These are phyloP conservation scores for Chalciporus pseudorubinellus DNA, from an alignment of 768 basidiomycete species.

Conservation along the genomic window DNA sequence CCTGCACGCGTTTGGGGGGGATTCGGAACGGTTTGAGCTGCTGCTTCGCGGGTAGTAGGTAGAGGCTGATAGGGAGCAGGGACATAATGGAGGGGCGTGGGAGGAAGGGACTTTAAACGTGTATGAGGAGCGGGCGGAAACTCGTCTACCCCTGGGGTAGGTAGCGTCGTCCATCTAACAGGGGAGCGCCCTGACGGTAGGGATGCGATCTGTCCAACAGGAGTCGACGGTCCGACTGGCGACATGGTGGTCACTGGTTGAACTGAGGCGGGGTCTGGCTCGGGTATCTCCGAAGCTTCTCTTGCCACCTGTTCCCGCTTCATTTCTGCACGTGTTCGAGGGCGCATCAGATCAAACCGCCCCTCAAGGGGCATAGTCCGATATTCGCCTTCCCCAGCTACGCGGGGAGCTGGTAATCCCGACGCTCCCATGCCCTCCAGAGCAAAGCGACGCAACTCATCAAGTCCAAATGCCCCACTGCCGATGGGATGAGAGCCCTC, in stretches of 20 bases:
- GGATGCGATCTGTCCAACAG: constrained; percentile 30
- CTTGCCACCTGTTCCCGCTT: constrained; percentile 1
- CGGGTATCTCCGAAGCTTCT: constrained; percentile 14
- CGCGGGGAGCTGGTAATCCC: constrained; percentile 7
- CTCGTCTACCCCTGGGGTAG: constrained; percentile 62
- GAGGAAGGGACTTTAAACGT: constrained; percentile 49
- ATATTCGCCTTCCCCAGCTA: constrained; percentile 66
- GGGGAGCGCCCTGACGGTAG: constrained; percentile 33
- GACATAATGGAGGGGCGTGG: constrained; percentile 28
- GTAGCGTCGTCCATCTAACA: constrained; percentile 47
- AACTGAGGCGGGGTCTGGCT: constrained; percentile 13
- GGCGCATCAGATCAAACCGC: constrained; percentile 81
- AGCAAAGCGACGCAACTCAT: constrained; percentile 37
- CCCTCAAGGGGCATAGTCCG: constrained; percentile 82
- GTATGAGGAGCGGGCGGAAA: constrained; percentile 59
- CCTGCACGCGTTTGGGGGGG: constrained; percentile 15
- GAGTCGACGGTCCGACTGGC: constrained; percentile 35
- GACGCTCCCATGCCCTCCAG: constrained; percentile 28
- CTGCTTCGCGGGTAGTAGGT: constrained; percentile 16
- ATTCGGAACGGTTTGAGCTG: constrained; percentile 22
- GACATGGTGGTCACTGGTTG: constrained; percentile 5
- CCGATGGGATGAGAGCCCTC: constrained; percentile 1
- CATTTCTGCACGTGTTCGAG: constrained; percentile 25
- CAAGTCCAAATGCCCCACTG: constrained; percentile 37
- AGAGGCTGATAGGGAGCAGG: constrained; percentile 15